These are phyloP conservation scores for Pichia nakasei DNA, from an alignment of 805 yeast species.

Conservation along the genomic window DNA sequence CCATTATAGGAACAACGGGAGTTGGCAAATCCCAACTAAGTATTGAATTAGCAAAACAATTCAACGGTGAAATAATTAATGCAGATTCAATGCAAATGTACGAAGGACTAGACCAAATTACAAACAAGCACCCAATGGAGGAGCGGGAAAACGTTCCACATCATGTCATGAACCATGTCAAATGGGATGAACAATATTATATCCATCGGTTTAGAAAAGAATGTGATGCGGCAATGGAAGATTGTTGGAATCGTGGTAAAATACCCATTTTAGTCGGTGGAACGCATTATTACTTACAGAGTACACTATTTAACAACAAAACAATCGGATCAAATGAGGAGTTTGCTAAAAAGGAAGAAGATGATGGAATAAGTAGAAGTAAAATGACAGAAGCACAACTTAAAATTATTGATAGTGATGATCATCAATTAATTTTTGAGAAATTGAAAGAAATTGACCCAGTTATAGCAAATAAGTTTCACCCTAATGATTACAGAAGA, in stretches of 20 bases:
- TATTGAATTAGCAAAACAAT: slow-evolving; percentile 65
- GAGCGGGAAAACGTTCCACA: slow-evolving; percentile 74
- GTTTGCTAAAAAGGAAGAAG: background rate
- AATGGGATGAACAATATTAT: slow-evolving; percentile 74
- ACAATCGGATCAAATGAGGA: slow-evolving; percentile 32
- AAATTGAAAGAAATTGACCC: slow-evolving; percentile 56
- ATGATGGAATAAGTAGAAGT: slow-evolving; percentile 11
- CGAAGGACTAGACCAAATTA: slow-evolving; percentile 58
- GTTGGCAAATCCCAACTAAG: slow-evolving; percentile 90
- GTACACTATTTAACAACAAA: slow-evolving; percentile 61
- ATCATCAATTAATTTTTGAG: slow-evolving; percentile 40
- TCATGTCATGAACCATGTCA: slow-evolving; percentile 79
- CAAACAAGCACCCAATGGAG: slow-evolving; percentile 82
- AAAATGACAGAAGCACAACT: slow-evolving; percentile 27
- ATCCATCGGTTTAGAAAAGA: slow-evolving; percentile 72
- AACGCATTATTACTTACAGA: slow-evolving; percentile 86
- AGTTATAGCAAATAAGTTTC: slow-evolving; percentile 66
- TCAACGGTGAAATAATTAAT: slow-evolving; percentile 84
- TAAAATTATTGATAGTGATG: slow-evolving; percentile 47
- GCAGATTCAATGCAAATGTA: slow-evolving; percentile 98
- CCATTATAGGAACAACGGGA: slow-evolving; percentile 76
- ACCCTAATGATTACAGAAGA: slow-evolving; percentile 82
- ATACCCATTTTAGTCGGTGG: slow-evolving; percentile 91
- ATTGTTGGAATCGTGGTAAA: slow-evolving; percentile 58
- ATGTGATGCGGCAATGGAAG: slow-evolving; percentile 53